Conservation (phyloP, 495 filamentous ascomycete genomes). For the Neurospora hispaniola region DNA sequence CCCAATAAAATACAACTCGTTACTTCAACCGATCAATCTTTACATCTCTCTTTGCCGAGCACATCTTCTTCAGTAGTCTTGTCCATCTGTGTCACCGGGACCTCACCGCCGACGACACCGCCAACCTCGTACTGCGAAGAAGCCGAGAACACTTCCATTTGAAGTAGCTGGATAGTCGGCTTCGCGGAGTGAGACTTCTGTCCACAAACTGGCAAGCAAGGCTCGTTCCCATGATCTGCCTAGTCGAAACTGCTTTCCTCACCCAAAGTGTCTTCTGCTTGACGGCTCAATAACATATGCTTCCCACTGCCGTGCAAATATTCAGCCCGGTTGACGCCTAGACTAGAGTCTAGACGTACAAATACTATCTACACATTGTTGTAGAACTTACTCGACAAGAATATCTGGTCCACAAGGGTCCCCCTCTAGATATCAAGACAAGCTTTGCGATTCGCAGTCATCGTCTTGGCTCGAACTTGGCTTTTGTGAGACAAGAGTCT, state of each 20-base stretch:
- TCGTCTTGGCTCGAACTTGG: not conserved
- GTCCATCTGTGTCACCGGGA: not conserved
- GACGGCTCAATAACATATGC: not conserved
- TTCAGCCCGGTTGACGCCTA: not conserved
- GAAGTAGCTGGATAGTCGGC: not conserved
- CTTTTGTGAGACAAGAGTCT: not conserved
- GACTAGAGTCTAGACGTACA: not conserved
- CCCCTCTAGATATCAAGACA: constrained; percentile 13
- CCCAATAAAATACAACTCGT: not conserved
- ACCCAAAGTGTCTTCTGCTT: not conserved
- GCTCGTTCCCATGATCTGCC: not conserved
- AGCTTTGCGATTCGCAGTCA: not conserved
- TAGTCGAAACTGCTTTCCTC: not conserved
- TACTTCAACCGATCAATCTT: not conserved
- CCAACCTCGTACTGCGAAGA: not conserved
- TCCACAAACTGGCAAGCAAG: not conserved
- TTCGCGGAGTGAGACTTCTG: not conserved
- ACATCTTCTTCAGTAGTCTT: not conserved
- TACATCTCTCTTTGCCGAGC: not conserved
- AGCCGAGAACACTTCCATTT: not conserved
- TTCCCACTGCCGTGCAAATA: not conserved
- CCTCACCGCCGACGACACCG: not conserved
- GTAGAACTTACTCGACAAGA: not conserved
- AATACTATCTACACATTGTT: not conserved
- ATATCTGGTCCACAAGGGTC: not conserved